Conservation (phyloP, 208 protist species). For the Trypanosoma scelopori region DNA sequence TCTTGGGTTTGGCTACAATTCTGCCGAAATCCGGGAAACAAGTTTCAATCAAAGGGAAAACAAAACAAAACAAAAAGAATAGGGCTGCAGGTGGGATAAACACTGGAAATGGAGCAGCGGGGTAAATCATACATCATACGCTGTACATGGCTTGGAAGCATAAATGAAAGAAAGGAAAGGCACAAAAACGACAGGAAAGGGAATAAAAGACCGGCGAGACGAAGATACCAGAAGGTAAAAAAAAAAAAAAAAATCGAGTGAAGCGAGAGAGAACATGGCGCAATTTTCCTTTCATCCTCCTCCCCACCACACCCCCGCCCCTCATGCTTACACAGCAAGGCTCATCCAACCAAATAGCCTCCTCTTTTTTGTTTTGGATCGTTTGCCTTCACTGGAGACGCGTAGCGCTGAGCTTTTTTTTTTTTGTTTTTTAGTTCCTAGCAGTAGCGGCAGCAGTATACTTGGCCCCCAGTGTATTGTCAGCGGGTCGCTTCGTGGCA, state of each 20-base stretch:
- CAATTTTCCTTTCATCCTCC: constrained; percentile 2
- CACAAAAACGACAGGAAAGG: background rate
- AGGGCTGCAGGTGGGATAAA: too few relatives aligned
- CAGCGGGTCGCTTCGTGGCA: constrained; percentile 14
- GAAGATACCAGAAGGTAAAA: too few relatives aligned
- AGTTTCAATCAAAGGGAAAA: too few relatives aligned
- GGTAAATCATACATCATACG: background rate
- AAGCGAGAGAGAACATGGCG: constrained; percentile 1
- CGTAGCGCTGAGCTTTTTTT: background rate
- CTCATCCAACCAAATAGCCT: too few relatives aligned
- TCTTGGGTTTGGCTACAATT: too few relatives aligned
- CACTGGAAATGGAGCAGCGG: background rate
- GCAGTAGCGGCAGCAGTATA: background rate
- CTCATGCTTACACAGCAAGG: too few relatives aligned
- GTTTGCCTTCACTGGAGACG: background rate
- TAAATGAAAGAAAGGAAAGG: too few relatives aligned
- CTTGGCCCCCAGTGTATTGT: background rate
- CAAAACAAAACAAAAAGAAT: too few relatives aligned
- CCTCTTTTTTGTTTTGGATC: too few relatives aligned
- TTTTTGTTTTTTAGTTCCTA: background rate
- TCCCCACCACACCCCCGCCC: too few relatives aligned
- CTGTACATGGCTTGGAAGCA: background rate
- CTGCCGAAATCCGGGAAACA: too few relatives aligned
- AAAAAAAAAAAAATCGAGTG: background rate
- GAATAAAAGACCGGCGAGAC: too few relatives aligned